Percentiles rank a stretch among this genome's conserved stretches.
phyloP scores from a whole-genome alignment of 73 alveolate genomes.

The Paramecium bursaria region DNA sequence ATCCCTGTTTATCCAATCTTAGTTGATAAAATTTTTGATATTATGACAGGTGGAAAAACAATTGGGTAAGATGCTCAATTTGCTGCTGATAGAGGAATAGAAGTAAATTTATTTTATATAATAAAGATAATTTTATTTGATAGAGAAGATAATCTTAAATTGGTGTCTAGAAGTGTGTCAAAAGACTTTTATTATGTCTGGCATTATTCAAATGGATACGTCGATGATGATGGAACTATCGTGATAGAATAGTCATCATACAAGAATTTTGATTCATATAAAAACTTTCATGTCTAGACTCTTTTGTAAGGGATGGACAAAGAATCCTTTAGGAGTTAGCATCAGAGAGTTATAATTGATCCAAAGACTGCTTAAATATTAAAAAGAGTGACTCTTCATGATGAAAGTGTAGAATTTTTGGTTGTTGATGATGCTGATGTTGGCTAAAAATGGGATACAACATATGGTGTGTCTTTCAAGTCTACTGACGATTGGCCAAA shows the following conservation, averaged over 20 bases:
- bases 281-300: background rate
- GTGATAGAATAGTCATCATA: background rate
- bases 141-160: conserved; percentile 9
- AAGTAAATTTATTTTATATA: background rate
- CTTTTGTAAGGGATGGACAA: conserved; percentile 1
- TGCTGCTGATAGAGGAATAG: conserved; percentile 8
- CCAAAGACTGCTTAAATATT: conserved; percentile 13
- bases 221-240: conserved; percentile 35
- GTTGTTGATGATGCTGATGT: conserved; percentile 56
- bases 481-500: conserved; percentile 39
- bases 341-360: background rate
- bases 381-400: background rate
- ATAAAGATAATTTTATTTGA: conserved; percentile 7
- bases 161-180: background rate
- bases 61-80: background rate
- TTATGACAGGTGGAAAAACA: background rate
- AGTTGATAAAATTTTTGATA: background rate
- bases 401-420: background rate
- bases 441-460: background rate
- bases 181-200: background rate
- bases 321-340: background rate
- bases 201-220: conserved; percentile 51
- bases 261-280: conserved; percentile 6
- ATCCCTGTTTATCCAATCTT: conserved; percentile 10
- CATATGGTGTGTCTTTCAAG: conserved; percentile 15